phyloP scores from a whole-genome alignment of 495 filamentous ascomycete genomes.

The Letharia columbiana region DNA sequence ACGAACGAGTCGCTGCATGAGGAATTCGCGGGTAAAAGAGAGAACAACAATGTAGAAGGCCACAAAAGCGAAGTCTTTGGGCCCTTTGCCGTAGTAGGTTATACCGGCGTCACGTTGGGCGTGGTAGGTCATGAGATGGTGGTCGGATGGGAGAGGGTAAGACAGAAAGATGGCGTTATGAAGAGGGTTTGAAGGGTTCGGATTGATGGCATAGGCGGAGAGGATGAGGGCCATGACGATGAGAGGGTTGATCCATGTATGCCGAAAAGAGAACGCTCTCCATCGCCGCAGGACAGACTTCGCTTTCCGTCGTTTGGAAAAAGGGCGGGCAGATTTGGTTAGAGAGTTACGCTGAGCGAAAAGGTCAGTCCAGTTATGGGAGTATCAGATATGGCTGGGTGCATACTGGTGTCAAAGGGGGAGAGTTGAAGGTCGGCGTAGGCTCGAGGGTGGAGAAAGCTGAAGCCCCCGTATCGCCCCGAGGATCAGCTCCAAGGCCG shows the following conservation, averaged over 20 bases:
- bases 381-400: not conserved
- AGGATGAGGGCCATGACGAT: conserved; percentile 57
- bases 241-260: conserved; percentile 76
- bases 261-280: conserved; percentile 57
- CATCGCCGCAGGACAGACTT: conserved; percentile 57
- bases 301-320: conserved; percentile 43
- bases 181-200: conserved; percentile 71
- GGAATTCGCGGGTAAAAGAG: conserved; percentile 88
- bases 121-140: conserved; percentile 34
- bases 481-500: conserved; percentile 43
- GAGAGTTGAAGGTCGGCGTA: conserved; percentile 36
- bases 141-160: conserved; percentile 57
- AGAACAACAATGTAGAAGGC: conserved; percentile 83
- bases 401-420: conserved; percentile 37
- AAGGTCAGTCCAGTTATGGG: conserved; percentile 3
- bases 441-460: conserved; percentile 47
- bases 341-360: conserved; percentile 19
- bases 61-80: conserved; percentile 76
- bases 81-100: conserved; percentile 83
- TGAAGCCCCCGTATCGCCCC: conserved; percentile 44
- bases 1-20: conserved; percentile 87
- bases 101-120: conserved; percentile 42
- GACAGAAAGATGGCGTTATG: conserved; percentile 88
- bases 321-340: conserved; percentile 32
- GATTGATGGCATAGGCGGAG: conserved; percentile 65